Evolutionary conservation across 2,329 filamentous ascomycete species (phyloP).

Genomic region (Malbranchea zuffiana): DNA sequence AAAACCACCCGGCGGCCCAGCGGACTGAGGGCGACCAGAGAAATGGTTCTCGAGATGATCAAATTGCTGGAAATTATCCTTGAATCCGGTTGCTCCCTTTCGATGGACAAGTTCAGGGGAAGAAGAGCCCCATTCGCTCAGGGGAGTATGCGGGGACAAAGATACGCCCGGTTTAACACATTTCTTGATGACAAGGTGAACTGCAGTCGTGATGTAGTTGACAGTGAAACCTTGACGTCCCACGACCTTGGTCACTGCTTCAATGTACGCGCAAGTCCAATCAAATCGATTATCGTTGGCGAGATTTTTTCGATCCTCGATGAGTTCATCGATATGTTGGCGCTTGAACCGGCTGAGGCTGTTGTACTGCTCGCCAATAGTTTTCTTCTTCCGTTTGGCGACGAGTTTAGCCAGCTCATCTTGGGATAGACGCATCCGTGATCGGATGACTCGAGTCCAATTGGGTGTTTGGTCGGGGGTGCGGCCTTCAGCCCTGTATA

Average conservation of each 20-base stretch:
- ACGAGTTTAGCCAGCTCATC: conserved; percentile 23
- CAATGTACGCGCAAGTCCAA: conserved; percentile 31
- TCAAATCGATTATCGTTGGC: conserved; percentile 22
- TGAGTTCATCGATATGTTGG: conserved; percentile 27
- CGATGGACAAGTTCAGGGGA: not conserved
- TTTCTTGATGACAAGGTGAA: conserved; percentile 28
- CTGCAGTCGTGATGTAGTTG: conserved; percentile 24
- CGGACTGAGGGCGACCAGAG: not conserved
- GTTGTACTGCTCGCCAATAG: conserved; percentile 23
- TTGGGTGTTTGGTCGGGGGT: conserved; percentile 21
- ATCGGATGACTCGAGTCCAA: conserved; percentile 24
- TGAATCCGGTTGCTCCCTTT: not conserved
- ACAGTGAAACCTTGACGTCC: conserved; percentile 14
- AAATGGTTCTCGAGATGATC: no score
- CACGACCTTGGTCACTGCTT: conserved; percentile 21
- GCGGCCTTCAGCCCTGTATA: conserved; percentile 24
- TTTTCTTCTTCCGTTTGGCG: conserved; percentile 22
- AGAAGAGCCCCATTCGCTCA: no score
- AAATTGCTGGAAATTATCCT: not conserved
- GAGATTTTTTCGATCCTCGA: conserved; percentile 22
- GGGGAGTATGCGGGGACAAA: conserved; percentile 2
- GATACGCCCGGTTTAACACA: conserved; percentile 17
- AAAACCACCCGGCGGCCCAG: not conserved
- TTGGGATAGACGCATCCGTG: conserved; percentile 25
- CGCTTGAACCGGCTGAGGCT: conserved; percentile 21